These are phyloP conservation scores for Cyberlindnera petersonii DNA, from an alignment of 805 yeast species.

Conservation along the genomic window DNA sequence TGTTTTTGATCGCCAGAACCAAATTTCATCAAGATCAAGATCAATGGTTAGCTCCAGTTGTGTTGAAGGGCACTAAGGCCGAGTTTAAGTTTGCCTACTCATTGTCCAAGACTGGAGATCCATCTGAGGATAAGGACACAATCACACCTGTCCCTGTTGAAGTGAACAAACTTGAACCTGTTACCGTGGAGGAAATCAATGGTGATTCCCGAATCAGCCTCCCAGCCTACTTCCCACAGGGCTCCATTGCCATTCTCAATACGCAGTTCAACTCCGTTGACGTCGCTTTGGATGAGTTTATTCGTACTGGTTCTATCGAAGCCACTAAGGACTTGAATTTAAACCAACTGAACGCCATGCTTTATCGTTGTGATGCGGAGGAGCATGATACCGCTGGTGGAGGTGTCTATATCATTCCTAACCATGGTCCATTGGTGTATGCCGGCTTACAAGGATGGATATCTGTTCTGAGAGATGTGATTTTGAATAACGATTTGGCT, in stretches of 20 bases:
- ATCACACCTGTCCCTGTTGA: slow-evolving; percentile 66
- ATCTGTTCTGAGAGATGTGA: slow-evolving; percentile 57
- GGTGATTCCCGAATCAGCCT: slow-evolving; percentile 51
- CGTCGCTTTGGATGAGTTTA: slow-evolving; percentile 55
- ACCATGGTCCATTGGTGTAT: slow-evolving; percentile 67
- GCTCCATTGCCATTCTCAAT: slow-evolving; percentile 81
- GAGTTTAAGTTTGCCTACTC: slow-evolving; percentile 55
- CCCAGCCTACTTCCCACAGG: slow-evolving; percentile 73
- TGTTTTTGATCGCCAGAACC: slow-evolving; percentile 82
- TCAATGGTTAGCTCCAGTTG: slow-evolving; percentile 56
- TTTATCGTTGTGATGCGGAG: slow-evolving; percentile 81
- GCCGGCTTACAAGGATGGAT: slow-evolving; percentile 96
- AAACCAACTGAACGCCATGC: slow-evolving; percentile 67
- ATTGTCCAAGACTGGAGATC: slow-evolving; percentile 51
- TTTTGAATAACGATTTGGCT: slow-evolving; percentile 69
- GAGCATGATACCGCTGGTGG: slow-evolving; percentile 81
- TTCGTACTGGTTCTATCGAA: slow-evolving; percentile 72
- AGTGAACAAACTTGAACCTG: slow-evolving; percentile 48
- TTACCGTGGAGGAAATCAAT: slow-evolving; percentile 42
- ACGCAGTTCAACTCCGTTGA: slow-evolving; percentile 69
- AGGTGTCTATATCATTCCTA: slow-evolving; percentile 75
- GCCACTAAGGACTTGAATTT: slow-evolving; percentile 61
- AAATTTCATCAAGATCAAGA: slow-evolving; percentile 51
- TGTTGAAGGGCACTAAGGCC: slow-evolving; percentile 57
- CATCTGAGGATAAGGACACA: slow-evolving; percentile 33